Evolutionary conservation across 192 early-diverging fungal species (phyloP), one percentile per base, ranked within the genome.

Genomic region (Backusella morwellensis): DNA sequence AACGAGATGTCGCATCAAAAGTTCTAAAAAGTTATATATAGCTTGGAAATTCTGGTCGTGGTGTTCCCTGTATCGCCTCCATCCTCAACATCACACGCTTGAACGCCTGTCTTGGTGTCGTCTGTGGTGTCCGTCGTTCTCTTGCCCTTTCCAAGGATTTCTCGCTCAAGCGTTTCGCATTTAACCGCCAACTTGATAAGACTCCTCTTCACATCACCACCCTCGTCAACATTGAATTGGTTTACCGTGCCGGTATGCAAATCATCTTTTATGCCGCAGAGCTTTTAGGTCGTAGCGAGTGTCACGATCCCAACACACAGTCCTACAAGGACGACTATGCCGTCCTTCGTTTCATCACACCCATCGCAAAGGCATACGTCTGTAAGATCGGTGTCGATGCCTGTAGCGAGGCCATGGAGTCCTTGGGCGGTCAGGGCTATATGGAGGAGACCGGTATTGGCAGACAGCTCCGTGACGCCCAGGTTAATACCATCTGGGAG

Each of bases 401-500:
- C 12, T 88, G 90, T 38, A 75, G 81, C 21, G 92, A 92, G 70
- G 84, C 82, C 4, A 87, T 92, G 86, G 93, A 94, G 74, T 84
- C 90, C 35, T 77, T 89, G 32, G 93, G 93, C 52, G 93, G 93
- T 1, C 87, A 91, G 35, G 93, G 93, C 0, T 94, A 94, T 75
- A 93, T 94, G 84, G 93, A 94, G 76, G 91, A 93, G 52, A 84
- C 84, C 7, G 91, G 91, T 12, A 85, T 92, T 68, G 88, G 84
- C 3, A 78, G 85, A 11, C 76, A 82, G 0, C 76, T 92, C 69
- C 81, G 91, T n/a, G 90, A 94, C 73, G 81, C 89, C 0, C 76
- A 84, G 70, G 92, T 94, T n/a, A 89, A 90, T 75, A 81, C 85
- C 4, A 93, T 94, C 66, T 94, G 93, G 93, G 93, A 94, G 47